phyloP scores from a whole-genome alignment of 805 yeast species.

The Lachancea cidri region DNA sequence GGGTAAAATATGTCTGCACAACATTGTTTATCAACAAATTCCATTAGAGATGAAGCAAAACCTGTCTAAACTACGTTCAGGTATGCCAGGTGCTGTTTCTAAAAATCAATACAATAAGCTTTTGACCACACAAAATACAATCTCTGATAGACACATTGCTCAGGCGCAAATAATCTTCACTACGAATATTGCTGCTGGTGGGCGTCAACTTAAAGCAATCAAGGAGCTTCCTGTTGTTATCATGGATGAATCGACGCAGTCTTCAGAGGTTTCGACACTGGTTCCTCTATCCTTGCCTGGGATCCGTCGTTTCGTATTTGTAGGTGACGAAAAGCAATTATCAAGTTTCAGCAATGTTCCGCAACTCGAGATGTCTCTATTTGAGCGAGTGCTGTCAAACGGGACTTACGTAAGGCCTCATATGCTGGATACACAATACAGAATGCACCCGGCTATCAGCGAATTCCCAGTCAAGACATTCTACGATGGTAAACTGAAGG shows the following conservation, averaged over 20 bases:
- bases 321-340: conserved; percentile 72
- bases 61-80: conserved; percentile 39
- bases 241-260: conserved; percentile 76
- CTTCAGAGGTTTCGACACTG: conserved; percentile 66
- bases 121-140: conserved; percentile 39
- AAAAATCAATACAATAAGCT: conserved; percentile 47
- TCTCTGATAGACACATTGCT: conserved; percentile 46
- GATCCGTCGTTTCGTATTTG: conserved; percentile 61
- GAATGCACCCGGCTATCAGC: conserved; percentile 63
- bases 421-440: conserved; percentile 64
- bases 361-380: conserved; percentile 57
- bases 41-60: conserved; percentile 42
- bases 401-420: conserved; percentile 57
- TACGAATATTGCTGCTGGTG: conserved; percentile 70
- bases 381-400: conserved; percentile 59
- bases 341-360: conserved; percentile 68
- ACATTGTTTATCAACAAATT: conserved; percentile 47
- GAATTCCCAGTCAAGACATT: conserved; percentile 52
- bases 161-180: conserved; percentile 69
- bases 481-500: conserved; percentile 44
- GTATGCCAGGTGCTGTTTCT: conserved; percentile 38
- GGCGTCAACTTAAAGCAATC: conserved; percentile 52
- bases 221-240: conserved; percentile 59
- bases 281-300: conserved; percentile 69
- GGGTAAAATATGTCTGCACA: conserved; percentile 58